These are phyloP conservation scores for Loxodes magnus DNA, from an alignment of 73 alveolate species.

Conservation along the genomic window DNA sequence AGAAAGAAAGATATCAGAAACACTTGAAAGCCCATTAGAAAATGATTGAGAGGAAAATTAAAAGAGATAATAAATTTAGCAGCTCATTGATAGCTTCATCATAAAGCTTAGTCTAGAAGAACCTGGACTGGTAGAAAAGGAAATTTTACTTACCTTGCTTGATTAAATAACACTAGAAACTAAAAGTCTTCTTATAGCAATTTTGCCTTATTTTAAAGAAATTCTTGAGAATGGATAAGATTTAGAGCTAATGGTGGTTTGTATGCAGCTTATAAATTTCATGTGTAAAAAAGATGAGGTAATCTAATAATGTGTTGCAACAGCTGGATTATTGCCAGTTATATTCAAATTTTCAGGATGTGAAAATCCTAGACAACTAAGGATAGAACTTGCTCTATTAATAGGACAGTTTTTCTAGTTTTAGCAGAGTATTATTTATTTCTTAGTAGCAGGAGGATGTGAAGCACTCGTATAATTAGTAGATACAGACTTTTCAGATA, in stretches of 20 bases:
- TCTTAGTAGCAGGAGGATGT: constrained; percentile 26
- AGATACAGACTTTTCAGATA: constrained; percentile 25
- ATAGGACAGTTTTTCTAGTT: constrained; percentile 24
- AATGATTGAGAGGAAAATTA: background rate
- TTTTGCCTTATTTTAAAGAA: constrained; percentile 15
- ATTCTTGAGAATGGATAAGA: constrained; percentile 13
- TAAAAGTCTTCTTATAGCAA: background rate
- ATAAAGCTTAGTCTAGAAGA: background rate
- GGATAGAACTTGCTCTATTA: constrained; percentile 36
- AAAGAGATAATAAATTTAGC: background rate
- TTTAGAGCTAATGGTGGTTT: constrained; percentile 13
- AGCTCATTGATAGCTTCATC: constrained; percentile 5
- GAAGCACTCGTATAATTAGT: constrained; percentile 26
- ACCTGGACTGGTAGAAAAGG: too few relatives aligned
- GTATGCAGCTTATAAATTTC: constrained; percentile 21
- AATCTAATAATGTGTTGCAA: constrained; percentile 21
- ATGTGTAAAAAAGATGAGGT: constrained; percentile 26
- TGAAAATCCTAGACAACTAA: constrained; percentile 31
- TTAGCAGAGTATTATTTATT: constrained; percentile 7
- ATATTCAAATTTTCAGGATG: constrained; percentile 15
- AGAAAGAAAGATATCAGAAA: too few relatives aligned
- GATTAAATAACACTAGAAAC: constrained; percentile 8
- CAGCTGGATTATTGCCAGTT: constrained; percentile 17
- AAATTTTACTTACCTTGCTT: constrained; percentile 9
- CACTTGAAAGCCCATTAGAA: background rate